Evolutionary conservation across 768 basidiomycete species (phyloP), one percentile per base, ranked within the genome.

Genomic region (Tylopilus felleus): DNA sequence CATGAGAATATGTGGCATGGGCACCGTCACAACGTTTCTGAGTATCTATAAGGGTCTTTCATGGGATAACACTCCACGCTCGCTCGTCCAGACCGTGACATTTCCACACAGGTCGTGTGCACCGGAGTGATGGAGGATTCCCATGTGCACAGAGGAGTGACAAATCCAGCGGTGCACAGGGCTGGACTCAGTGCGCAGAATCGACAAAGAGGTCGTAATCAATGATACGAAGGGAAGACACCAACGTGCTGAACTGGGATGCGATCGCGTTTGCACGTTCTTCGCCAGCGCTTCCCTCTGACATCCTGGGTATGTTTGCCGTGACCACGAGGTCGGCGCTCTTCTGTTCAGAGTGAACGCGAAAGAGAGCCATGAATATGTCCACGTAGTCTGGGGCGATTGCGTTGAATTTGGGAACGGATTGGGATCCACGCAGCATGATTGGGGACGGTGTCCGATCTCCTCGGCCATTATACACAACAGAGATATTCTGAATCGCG

Each of bases 291-390:
- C 51, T 33, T 16, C 43, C 53, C 22, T 40, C 47, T 17, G 44
- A 39, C 40, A 74, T 76, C 51, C 80, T 77, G 28, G 95, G 95
- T 21, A 89, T 78, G 70, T 95, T 98, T 65, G 86, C 86, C 17
- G 89, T 88, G 56, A 90, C 78, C 27, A 97, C 88, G 21, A 99
- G 67, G 66, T 99, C 97, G 7, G 86, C 80, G 31, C 76, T 75
- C 68, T 89, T 90, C 36, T 51, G 52, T 25, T 13, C 7, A 22
- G 73, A 64, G 61, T 80, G 74, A 21, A 96, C 74, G 31, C 96
- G 83, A 74, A 85, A 98, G 13, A 98, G 77, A 6, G 86, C 91
- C 65, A 98, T 74, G 28, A 84, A 77, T 60, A 98, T 84, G 29
- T 78, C 79, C 44, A 98, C 88, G 52, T 81, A 73, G 65, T 97